Percentiles rank a stretch among this genome's conserved stretches.
Evolutionary conservation across 495 filamentous ascomycete genomes (phyloP).

Genomic region (Podospora appendiculata): DNA sequence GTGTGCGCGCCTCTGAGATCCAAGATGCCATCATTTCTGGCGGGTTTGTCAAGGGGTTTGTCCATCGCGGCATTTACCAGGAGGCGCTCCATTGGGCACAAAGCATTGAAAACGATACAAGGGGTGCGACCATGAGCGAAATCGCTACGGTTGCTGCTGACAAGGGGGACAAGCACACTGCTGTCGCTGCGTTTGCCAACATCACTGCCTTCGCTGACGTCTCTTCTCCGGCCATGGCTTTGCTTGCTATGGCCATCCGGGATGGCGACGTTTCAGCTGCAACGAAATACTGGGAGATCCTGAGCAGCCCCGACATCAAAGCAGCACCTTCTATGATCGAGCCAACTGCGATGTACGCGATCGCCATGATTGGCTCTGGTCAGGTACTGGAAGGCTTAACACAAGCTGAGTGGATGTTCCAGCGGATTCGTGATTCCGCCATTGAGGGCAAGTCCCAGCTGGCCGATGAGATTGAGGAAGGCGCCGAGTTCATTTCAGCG

Average conservation of each 20-base stretch:
- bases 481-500: constrained; percentile 68
- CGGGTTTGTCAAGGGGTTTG: constrained; percentile 66
- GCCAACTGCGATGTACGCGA: constrained; percentile 76
- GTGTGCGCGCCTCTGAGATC: constrained; percentile 45
- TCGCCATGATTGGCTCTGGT: constrained; percentile 73
- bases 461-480: constrained; percentile 79
- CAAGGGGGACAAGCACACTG: constrained; percentile 59
- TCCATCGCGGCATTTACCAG: constrained; percentile 53
- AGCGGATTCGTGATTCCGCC: constrained; percentile 57
- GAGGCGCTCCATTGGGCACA: constrained; percentile 62
- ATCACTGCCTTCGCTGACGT: constrained; percentile 45
- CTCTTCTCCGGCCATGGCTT: constrained; percentile 63
- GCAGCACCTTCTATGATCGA: constrained; percentile 66
- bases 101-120: constrained; percentile 30
- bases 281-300: constrained; percentile 64
- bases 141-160: constrained; percentile 63
- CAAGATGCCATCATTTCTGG: constrained; percentile 61
- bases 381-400: constrained; percentile 67
- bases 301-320: constrained; percentile 50
- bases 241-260: constrained; percentile 79
- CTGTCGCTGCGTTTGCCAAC: constrained; percentile 57
- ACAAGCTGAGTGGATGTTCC: constrained; percentile 75
- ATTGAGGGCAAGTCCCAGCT: constrained; percentile 40
- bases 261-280: constrained; percentile 68
- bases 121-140: constrained; percentile 30